Percentiles rank a stretch among this genome's conserved stretches.
Conservation (phyloP, 331 rosid species). For the Spiraea crenata region DNA sequence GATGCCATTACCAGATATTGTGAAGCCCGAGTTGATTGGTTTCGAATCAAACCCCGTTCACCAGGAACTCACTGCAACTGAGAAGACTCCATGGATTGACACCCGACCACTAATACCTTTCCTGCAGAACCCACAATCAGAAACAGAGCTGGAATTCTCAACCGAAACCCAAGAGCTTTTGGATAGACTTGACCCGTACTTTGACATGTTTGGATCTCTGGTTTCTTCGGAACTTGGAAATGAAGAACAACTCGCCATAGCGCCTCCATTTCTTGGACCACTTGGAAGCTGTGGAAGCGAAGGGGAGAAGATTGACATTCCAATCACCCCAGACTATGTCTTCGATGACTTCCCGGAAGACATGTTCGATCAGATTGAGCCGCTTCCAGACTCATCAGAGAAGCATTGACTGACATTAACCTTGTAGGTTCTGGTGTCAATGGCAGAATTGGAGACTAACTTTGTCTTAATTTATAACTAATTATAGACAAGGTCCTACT, state of each 20-base stretch:
- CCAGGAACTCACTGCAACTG: conserved; percentile 30
- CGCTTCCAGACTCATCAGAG: conserved; percentile 38
- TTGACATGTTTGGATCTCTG: conserved; percentile 37
- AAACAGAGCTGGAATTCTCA: conserved; percentile 41
- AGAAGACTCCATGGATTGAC: conserved; percentile 33
- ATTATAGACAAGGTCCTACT: background rate
- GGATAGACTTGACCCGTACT: conserved; percentile 34
- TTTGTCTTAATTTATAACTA: background rate
- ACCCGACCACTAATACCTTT: conserved; percentile 20
- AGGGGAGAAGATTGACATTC: conserved; percentile 17
- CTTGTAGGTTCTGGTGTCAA: background rate
- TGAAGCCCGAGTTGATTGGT: conserved; percentile 30
- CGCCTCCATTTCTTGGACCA: conserved; percentile 41
- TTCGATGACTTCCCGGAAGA: conserved; percentile 72
- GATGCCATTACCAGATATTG: conserved; percentile 53
- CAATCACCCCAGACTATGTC: conserved; percentile 34
- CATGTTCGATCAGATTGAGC: conserved; percentile 58
- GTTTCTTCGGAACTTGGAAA: conserved; percentile 39
- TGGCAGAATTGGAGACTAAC: background rate
- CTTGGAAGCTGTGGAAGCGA: conserved; percentile 38
- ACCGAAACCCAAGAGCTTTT: conserved; percentile 39
- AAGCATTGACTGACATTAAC: conserved; percentile 26
- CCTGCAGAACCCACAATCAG: conserved; percentile 35
- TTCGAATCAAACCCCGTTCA: conserved; percentile 23
- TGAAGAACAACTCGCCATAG: conserved; percentile 26